phyloP scores from a whole-genome alignment of 306 rosid genomes.

The Dryas alaskensis region DNA sequence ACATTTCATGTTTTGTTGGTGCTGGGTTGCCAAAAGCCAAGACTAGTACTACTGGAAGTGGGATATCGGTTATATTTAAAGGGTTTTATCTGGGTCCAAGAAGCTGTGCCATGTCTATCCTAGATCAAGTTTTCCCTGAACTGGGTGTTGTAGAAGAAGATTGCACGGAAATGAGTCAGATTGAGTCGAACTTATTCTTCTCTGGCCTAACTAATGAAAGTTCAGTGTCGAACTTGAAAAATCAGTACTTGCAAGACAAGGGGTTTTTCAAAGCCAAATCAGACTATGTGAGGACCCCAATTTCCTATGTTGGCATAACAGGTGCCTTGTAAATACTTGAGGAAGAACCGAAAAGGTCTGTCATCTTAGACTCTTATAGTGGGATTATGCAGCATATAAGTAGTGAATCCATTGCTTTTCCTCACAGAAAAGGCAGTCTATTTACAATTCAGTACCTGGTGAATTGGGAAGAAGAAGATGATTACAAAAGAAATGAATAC shows the following conservation, averaged over 20 bases:
- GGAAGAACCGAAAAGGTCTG: constrained; percentile 56
- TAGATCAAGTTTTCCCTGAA: constrained; percentile 49
- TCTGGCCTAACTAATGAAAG: constrained; percentile 48
- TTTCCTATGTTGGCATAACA: constrained; percentile 46
- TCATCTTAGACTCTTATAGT: constrained; percentile 66
- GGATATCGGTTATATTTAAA: constrained; percentile 52
- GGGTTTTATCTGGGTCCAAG: constrained; percentile 54
- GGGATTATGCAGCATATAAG: constrained; percentile 63
- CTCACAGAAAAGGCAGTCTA: constrained; percentile 66
- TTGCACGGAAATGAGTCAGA: constrained; percentile 73
- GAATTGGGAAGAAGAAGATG: constrained; percentile 51
- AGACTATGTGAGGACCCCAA: constrained; percentile 47
- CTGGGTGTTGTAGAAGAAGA: constrained; percentile 44
- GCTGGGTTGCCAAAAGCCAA: constrained; percentile 53
- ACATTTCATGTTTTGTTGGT: constrained; percentile 64
- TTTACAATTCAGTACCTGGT: constrained; percentile 66
- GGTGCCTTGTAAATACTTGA: constrained; percentile 44
- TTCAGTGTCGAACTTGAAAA: constrained; percentile 44
- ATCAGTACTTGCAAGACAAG: constrained; percentile 42
- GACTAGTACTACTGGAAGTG: constrained; percentile 21
- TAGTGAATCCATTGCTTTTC: constrained; percentile 64
- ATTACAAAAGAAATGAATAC: constrained; percentile 44
- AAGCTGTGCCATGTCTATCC: constrained; percentile 28
- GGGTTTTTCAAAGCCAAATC: constrained; percentile 70
- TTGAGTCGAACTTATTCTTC: constrained; percentile 62